These are phyloP conservation scores for Breynia disticha DNA, from an alignment of 441 rosid species.

Conservation along the genomic window DNA sequence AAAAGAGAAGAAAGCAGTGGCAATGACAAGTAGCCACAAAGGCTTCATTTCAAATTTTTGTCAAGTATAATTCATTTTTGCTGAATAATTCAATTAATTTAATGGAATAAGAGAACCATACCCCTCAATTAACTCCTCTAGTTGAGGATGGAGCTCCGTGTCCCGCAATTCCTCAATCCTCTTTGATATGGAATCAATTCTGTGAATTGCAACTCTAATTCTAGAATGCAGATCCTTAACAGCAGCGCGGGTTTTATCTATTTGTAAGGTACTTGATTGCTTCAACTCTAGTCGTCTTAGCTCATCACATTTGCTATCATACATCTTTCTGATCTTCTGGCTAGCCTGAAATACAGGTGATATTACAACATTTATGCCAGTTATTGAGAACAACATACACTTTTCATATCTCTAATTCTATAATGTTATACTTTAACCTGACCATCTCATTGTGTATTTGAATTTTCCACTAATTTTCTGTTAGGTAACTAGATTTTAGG, in stretches of 20 bases:
- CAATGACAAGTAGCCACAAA: no score
- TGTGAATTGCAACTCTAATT: slow-evolving; percentile 82
- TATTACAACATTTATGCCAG: not conserved
- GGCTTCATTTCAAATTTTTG: no score
- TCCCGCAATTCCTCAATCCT: slow-evolving; percentile 88
- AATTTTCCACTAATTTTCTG: no score
- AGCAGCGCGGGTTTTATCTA: slow-evolving; percentile 75
- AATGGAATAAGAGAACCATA: slow-evolving; percentile 9
- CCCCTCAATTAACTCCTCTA: slow-evolving; percentile 93
- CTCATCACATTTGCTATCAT: slow-evolving; percentile 51
- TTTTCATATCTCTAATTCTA: not conserved
- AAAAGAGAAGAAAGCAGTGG: no score
- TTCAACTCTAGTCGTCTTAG: slow-evolving; percentile 70
- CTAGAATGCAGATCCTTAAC: slow-evolving; percentile 92
- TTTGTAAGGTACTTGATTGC: slow-evolving; percentile 40
- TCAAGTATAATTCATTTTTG: no score
- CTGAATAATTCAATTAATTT: no score
- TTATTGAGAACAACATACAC: no score
- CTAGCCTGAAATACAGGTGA: slow-evolving; percentile 56
- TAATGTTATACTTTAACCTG: not conserved
- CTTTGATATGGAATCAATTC: slow-evolving; percentile 81
- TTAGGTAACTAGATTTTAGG: no score
- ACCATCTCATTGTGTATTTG: not conserved
- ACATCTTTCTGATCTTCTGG: slow-evolving; percentile 56
- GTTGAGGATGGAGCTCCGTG: slow-evolving; percentile 92